phyloP scores from a whole-genome alignment of 163 green algal species.

The Scenedesmus sp. region DNA sequence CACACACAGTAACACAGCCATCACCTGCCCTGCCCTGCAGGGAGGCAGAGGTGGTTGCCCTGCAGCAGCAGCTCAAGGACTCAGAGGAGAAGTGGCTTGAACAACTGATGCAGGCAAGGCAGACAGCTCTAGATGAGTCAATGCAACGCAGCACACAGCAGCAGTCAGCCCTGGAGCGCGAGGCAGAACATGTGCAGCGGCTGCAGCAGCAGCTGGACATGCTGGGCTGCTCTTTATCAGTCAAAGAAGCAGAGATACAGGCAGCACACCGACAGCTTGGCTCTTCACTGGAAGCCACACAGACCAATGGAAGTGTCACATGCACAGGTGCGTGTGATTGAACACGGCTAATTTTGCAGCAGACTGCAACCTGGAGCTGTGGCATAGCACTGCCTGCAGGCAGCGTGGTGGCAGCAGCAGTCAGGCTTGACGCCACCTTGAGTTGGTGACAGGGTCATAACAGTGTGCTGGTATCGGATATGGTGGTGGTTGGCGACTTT shows the following conservation, averaged over 20 bases:
- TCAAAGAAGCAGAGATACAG: conserved; percentile 41
- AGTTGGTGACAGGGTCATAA: not conserved
- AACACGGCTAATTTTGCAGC: no score
- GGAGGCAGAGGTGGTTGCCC: conserved; percentile 7
- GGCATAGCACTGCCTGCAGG: not conserved
- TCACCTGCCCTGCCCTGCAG: not conserved
- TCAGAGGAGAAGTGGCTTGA: conserved; percentile 3
- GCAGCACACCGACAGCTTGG: conserved; percentile 27
- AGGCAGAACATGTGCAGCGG: not conserved
- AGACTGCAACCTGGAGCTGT: not conserved
- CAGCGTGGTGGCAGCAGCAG: not conserved
- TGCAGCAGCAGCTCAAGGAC: conserved; percentile 2
- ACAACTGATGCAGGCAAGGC: conserved; percentile 32
- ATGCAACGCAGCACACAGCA: conserved; percentile 26
- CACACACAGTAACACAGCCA: no score
- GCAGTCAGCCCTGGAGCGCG: conserved; percentile 30
- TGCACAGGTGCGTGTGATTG: not conserved
- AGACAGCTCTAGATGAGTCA: conserved; percentile 34
- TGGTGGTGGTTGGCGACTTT: not conserved
- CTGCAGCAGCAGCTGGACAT: conserved; percentile 23
- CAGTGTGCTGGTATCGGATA: not conserved
- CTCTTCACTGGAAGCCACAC: conserved; percentile 16
- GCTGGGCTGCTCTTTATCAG: not conserved
- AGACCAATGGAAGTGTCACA: conserved; percentile 3
- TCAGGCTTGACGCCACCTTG: not conserved